A percentile compares a stretch with the other conserved stretches of the same genome.
These are phyloP conservation scores for Vitis riparia DNA, from an alignment of 164 flowering plant genomes.

Conservation along the genomic window DNA sequence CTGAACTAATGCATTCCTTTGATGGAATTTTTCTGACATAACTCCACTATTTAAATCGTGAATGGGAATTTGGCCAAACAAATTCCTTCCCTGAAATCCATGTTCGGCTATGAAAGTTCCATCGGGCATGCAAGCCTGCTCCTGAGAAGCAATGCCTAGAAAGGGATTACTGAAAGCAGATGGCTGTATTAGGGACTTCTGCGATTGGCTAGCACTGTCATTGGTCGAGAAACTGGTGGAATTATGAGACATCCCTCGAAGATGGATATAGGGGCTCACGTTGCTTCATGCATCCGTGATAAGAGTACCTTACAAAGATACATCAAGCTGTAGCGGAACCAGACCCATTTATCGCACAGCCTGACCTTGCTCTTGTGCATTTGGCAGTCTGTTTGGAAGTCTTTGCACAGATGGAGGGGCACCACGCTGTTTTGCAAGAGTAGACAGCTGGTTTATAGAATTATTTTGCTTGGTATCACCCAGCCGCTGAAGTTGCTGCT, in stretches of 20 bases:
- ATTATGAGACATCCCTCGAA: slow-evolving; percentile 48
- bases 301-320: slow-evolving; percentile 57
- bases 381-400: slow-evolving; percentile 34
- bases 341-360: slow-evolving; percentile 25
- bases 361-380: slow-evolving; percentile 49
- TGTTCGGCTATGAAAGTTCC: slow-evolving; percentile 36
- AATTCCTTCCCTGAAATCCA: slow-evolving; percentile 40
- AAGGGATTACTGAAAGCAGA: slow-evolving; percentile 37
- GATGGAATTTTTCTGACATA: background rate
- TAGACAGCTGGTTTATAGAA: no score
- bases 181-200: slow-evolving; percentile 41
- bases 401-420: slow-evolving; percentile 45
- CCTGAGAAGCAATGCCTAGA: slow-evolving; percentile 32
- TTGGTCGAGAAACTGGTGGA: slow-evolving; percentile 29
- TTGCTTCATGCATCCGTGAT: slow-evolving; percentile 35
- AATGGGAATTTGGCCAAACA: slow-evolving; percentile 35
- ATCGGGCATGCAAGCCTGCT: slow-evolving; percentile 36
- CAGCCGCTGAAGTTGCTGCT: no score
- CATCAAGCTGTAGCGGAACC: slow-evolving; percentile 50
- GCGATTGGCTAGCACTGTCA: slow-evolving; percentile 32
- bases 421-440: slow-evolving; percentile 7
- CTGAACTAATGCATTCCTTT: background rate
- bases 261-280: slow-evolving; percentile 39
- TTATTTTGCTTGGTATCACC: no score
- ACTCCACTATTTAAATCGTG: slow-evolving; percentile 11